Evolutionary conservation across 805 yeast genomes (phyloP), one percentile per base, ranked within the genome.

Genomic region (Aciculoconidium aculeatum): DNA sequence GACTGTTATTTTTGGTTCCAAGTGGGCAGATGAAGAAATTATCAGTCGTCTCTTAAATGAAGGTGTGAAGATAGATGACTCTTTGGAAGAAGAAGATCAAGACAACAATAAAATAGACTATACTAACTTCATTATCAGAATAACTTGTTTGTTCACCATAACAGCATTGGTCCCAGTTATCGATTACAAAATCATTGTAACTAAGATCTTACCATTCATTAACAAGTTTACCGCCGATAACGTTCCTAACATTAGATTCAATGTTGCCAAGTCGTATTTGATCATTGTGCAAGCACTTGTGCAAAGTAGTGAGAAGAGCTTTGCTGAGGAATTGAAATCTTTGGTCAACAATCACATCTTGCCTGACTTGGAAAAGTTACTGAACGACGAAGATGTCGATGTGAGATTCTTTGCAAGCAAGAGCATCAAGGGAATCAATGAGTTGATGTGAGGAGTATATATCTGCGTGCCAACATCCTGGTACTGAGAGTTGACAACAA

Each of bases 201-300:
- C 67, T 22, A 78, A 79, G 41, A 72, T 88, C 25, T 64, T 87
- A 45, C 96, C 96, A 14, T 88, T 85, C 48, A 67, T 92, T 37
- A 70, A 76, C 41, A 76, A 73, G 27, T 67, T 90, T 45, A 67
- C 77, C 21, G 67, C 65, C 21, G 98, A 92, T 59, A 71, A 77
- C 6, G 96, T 92, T 33, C 96, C 99, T 45, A 92, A 92, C 56
- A 88, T 92, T 39, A 74, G 96, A 51, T 92, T 92, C 65, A 92
- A 88, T 59, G 87, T 83, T 39, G 96, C 99, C 15, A 87, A 86
- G 57, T 74, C 94, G 10, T 76, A 82, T 49, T 69, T 74, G 23
- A 61, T 68, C 15, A 65, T 82, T 18, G 77, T 77, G 5, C 72
- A 75, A 46, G 65, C 76, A 10, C 58, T 83, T 34, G 30, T 42